Conservation (phyloP, 2,329 filamentous ascomycete species). For the Rutstroemia sp. region DNA sequence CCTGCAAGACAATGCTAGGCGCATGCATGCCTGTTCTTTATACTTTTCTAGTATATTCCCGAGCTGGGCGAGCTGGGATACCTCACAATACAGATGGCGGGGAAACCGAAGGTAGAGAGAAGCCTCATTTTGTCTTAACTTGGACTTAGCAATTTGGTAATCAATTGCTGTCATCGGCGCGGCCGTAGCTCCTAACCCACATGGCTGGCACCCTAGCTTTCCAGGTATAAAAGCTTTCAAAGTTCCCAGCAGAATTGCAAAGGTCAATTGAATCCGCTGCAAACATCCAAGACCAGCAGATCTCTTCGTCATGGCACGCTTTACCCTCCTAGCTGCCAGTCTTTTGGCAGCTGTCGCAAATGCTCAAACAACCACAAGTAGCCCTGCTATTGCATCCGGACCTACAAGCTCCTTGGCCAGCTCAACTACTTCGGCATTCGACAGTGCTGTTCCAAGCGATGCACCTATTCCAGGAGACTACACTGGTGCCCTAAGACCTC, state of each 20-base stretch:
- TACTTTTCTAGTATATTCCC: not conserved
- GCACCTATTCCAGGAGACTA: slow-evolving; percentile 20
- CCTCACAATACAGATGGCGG: not conserved
- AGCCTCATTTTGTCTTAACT: not conserved
- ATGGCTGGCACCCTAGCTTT: not conserved
- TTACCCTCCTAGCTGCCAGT: slow-evolving; percentile 4
- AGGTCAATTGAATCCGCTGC: not conserved
- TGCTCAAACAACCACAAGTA: not conserved
- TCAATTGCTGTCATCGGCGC: not conserved
- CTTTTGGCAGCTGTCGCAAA: slow-evolving; percentile 12
- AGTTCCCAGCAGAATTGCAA: not conserved
- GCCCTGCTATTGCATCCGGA: slow-evolving; percentile 9
- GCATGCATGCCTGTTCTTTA: not conserved
- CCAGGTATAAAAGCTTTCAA: not conserved
- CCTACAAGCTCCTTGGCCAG: slow-evolving; percentile 11
- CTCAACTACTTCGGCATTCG: slow-evolving; percentile 15
- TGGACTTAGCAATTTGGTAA: not conserved
- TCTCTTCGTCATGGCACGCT: not conserved
- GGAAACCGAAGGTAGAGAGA: not conserved
- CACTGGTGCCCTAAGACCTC: slow-evolving; percentile 32
- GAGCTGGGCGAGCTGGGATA: not conserved
- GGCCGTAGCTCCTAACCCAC: not conserved
- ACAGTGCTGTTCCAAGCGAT: slow-evolving; percentile 19
- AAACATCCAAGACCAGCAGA: not conserved
- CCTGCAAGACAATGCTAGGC: too few species aligned